These are phyloP conservation scores for Deinandra increscens DNA, from an alignment of 129 eudicot genomes.

Conservation along the genomic window DNA sequence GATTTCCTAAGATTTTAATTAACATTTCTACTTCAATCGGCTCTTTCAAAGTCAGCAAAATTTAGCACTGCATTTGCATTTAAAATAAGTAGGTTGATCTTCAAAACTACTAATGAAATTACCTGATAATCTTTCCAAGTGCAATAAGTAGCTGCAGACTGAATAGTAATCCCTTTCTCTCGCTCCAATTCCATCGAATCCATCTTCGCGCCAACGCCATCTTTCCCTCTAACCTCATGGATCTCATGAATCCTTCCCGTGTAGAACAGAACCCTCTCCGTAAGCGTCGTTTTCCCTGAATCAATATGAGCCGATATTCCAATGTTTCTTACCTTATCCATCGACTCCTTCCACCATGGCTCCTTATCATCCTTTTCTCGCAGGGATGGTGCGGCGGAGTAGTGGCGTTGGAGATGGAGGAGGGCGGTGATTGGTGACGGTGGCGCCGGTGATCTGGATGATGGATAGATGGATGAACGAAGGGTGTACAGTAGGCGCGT, in stretches of 20 bases:
- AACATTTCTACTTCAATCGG: not conserved
- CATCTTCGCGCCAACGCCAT: conserved; percentile 98
- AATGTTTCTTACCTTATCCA: conserved; percentile 76
- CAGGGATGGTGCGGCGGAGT: conserved; percentile 73
- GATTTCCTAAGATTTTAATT: not conserved
- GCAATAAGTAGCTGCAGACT: conserved; percentile 97
- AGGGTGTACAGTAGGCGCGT: conserved; percentile 72
- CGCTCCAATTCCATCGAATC: conserved; percentile 98
- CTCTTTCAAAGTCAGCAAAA: no score
- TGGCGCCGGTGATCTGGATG: conserved; percentile 31
- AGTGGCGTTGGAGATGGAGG: conserved; percentile 61
- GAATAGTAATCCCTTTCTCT: conserved; percentile 93
- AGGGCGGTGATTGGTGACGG: conserved; percentile 51
- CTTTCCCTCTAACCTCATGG: conserved; percentile 94
- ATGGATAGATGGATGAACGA: conserved; percentile 34
- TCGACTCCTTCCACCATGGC: conserved; percentile 80
- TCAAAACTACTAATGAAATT: not conserved
- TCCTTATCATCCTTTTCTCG: conserved; percentile 59
- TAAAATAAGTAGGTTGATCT: not conserved
- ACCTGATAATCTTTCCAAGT: conserved; percentile 96
- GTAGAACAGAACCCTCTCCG: conserved; percentile 78
- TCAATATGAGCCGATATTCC: conserved; percentile 98
- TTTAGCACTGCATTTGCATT: not conserved
- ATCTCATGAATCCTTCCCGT: conserved; percentile 97
- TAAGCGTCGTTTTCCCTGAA: conserved; percentile 91